Evolutionary conservation across 2,329 filamentous ascomycete genomes (phyloP).

Genomic region (Ophiostoma triangulosporum): DNA sequence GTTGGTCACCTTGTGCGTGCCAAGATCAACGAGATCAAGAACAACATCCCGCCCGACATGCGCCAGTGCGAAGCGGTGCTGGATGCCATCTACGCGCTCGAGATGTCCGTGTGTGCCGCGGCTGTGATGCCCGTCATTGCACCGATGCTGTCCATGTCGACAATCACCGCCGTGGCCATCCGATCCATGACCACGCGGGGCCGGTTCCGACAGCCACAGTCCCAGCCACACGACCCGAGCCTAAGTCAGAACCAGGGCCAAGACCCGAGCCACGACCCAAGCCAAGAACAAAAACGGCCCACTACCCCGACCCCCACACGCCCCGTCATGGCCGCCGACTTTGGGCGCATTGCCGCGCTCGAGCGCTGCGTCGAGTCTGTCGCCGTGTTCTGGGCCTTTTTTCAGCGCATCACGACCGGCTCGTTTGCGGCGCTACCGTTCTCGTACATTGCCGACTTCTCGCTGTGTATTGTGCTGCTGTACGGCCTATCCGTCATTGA

Average conservation of each 20-base stretch:
- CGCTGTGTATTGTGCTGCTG: slow-evolving; percentile 21
- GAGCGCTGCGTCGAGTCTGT: slow-evolving; percentile 16
- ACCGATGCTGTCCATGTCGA: slow-evolving; percentile 2
- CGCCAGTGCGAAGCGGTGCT: slow-evolving; percentile 20
- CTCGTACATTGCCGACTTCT: slow-evolving; percentile 22
- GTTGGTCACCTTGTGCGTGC: slow-evolving; percentile 15
- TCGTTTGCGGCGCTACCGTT: slow-evolving; percentile 23
- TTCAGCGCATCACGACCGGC: slow-evolving; percentile 19
- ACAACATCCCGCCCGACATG: slow-evolving; percentile 15
- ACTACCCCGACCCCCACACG: background rate
- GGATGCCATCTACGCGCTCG: slow-evolving; percentile 23
- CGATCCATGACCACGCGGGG: background rate
- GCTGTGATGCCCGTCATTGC: slow-evolving; percentile 12
- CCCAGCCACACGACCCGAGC: background rate
- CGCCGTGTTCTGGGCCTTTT: slow-evolving; percentile 22
- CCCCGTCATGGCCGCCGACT: slow-evolving; percentile 4
- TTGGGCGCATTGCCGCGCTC: slow-evolving; percentile 10
- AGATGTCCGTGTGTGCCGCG: slow-evolving; percentile 26
- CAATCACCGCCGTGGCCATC: background rate
- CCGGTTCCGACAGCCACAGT: background rate
- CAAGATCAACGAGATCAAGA: slow-evolving; percentile 17
- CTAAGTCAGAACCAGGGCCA: background rate
- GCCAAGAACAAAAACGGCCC: background rate
- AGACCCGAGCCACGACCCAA: background rate
- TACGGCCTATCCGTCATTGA: slow-evolving; percentile 22